Evolutionary conservation across 129 eudicot genomes (phyloP).

Genomic region (Cynara cardunculus): DNA sequence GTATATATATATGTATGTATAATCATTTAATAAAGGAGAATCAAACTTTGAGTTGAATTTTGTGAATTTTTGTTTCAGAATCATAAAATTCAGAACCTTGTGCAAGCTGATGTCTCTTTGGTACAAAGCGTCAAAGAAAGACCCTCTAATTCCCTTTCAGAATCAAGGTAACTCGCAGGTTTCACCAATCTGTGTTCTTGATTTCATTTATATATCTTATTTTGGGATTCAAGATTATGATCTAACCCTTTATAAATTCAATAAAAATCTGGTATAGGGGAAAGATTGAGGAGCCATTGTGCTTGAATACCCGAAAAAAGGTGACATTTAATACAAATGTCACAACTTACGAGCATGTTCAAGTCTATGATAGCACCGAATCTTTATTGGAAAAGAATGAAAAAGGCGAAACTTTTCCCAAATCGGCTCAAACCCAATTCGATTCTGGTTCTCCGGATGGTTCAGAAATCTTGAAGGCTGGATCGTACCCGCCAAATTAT

Average conservation of each 20-base stretch:
- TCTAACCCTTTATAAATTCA: background rate
- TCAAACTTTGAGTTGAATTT: slow-evolving; percentile 5
- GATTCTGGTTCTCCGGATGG: slow-evolving; percentile 44
- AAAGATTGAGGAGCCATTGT: slow-evolving; percentile 50
- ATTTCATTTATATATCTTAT: background rate
- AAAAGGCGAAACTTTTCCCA: slow-evolving; percentile 31
- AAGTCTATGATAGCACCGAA: slow-evolving; percentile 54
- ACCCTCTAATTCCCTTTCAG: slow-evolving; percentile 36
- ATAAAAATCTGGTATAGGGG: slow-evolving; percentile 25
- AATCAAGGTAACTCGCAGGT: slow-evolving; percentile 37
- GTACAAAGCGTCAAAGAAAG: slow-evolving; percentile 31
- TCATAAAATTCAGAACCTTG: slow-evolving; percentile 34
- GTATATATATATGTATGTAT: background rate
- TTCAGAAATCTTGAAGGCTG: slow-evolving; percentile 45
- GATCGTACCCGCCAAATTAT: slow-evolving; percentile 76
- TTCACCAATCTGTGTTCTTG: background rate
- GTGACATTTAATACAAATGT: slow-evolving; percentile 86
- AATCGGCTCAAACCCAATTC: slow-evolving; percentile 26
- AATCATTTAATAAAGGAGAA: background rate
- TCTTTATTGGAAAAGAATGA: slow-evolving; percentile 47
- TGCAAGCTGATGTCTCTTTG: slow-evolving; percentile 30
- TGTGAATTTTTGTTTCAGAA: slow-evolving; percentile 41
- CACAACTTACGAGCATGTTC: slow-evolving; percentile 68
- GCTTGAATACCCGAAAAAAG: slow-evolving; percentile 56
- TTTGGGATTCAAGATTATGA: background rate